Evolutionary conservation across 2,329 filamentous ascomycete species (phyloP).

Genomic region (Tolypocladium ophioglossoides): DNA sequence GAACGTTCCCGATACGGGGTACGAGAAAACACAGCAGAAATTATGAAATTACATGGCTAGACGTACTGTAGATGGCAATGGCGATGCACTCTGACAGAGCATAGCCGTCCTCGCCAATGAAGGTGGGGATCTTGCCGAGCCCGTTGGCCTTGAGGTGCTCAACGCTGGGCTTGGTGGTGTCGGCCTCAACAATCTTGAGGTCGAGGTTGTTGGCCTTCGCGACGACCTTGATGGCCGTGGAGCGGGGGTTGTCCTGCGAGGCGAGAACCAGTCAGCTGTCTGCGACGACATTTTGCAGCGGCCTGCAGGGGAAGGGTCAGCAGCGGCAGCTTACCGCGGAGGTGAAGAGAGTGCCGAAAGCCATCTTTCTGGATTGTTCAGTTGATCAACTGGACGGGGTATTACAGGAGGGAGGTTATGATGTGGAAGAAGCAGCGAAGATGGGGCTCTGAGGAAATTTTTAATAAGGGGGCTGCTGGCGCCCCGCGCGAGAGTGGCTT

Average conservation of each 20-base stretch:
- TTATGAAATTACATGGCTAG: not conserved
- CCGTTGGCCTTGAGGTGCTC: slow-evolving; percentile 82
- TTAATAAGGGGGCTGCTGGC: slow-evolving; percentile 18
- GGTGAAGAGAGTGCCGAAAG: slow-evolving; percentile 97
- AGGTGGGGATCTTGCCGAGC: slow-evolving; percentile 86
- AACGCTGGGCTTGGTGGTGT: slow-evolving; percentile 51
- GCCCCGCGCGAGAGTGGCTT: slow-evolving; percentile 21
- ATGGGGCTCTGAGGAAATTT: slow-evolving; percentile 20
- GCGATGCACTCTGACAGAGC: slow-evolving; percentile 82
- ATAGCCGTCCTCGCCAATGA: slow-evolving; percentile 87
- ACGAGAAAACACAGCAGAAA: not conserved
- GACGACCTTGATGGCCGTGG: slow-evolving; percentile 78
- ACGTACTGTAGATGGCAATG: slow-evolving; percentile 93
- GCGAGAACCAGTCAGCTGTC: slow-evolving; percentile 11
- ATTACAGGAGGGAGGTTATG: slow-evolving; percentile 4
- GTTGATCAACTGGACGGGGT: slow-evolving; percentile 6
- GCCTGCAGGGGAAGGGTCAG: slow-evolving; percentile 1
- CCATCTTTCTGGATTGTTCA: slow-evolving; percentile 52
- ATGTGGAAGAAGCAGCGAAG: slow-evolving; percentile 9
- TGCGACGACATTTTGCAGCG: slow-evolving; percentile 7
- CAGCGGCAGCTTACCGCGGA: slow-evolving; percentile 49
- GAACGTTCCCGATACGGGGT: not conserved
- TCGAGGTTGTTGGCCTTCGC: slow-evolving; percentile 97
- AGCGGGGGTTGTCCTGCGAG: slow-evolving; percentile 74
- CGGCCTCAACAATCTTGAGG: slow-evolving; percentile 69